These are phyloP conservation scores for Ophiocordyceps australis DNA, from an alignment of 2,329 filamentous ascomycete genomes.

Conservation along the genomic window DNA sequence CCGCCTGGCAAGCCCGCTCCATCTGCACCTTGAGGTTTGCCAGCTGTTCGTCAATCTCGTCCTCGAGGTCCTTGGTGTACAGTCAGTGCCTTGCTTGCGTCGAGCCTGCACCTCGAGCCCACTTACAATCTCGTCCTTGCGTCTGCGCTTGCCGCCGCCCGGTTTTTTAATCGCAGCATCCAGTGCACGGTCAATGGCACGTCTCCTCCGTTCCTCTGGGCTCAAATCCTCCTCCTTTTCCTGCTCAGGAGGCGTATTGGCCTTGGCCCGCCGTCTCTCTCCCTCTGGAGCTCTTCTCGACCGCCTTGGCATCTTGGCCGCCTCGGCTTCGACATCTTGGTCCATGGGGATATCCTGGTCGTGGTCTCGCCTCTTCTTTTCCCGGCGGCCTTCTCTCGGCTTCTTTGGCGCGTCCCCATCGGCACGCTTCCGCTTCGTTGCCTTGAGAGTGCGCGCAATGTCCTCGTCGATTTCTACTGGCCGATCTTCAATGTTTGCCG, in stretches of 20 bases:
- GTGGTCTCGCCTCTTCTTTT: conserved; percentile 39
- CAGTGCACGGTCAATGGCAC: conserved; percentile 73
- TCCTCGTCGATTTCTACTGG: conserved; percentile 52
- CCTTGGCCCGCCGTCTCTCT: conserved; percentile 25
- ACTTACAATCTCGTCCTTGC: conserved; percentile 75
- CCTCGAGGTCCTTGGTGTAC: conserved; percentile 61
- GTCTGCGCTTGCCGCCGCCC: conserved; percentile 43
- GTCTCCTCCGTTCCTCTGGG: conserved; percentile 67
- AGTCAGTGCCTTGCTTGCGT: conserved; percentile 76
- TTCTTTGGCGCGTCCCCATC: conserved; percentile 51
- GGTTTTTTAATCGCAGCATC: conserved; percentile 77
- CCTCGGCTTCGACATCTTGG: conserved; percentile 25
- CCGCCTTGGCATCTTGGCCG: conserved; percentile 25
- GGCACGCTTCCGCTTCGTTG: conserved; percentile 44
- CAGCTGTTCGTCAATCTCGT: conserved; percentile 78
- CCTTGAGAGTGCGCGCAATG: conserved; percentile 43
- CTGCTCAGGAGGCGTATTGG: conserved; percentile 31
- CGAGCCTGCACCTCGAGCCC: conserved; percentile 11
- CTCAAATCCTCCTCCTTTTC: conserved; percentile 64
- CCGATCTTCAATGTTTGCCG: conserved; percentile 42
- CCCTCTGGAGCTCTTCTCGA: conserved; percentile 25
- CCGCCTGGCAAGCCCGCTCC: conserved; percentile 74
- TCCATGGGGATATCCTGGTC: conserved; percentile 29
- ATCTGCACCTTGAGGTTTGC: conserved; percentile 75
- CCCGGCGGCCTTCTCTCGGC: conserved; percentile 54